Base-by-base conservation (phyloP, 148 eudicot species). In the Chenopodium album region DNA sequence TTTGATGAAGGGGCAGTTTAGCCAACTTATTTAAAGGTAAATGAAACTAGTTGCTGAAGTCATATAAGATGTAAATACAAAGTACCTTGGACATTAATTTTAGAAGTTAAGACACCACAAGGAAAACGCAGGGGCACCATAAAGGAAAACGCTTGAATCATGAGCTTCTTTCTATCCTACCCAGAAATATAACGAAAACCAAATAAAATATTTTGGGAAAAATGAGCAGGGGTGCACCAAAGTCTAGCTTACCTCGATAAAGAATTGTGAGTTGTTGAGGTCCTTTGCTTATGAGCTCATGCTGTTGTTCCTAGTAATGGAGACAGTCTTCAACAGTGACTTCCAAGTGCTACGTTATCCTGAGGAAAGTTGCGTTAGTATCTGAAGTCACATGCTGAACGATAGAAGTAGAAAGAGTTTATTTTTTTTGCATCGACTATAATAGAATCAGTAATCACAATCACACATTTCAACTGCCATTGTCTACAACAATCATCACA, bases 401-500 rank as follows among this genome's bases (percentile, higher is more conserved):
- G 71, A 67, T 67, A 28, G 17, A 67, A 67, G 17, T 29, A 26
- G n/a, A 20, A 23, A 48, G 19, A 9, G 48, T n/a, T n/a, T n/a
- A 4, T 11, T 1, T 23, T 26, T 22, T 13, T 72, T 20, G 26
- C 28, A 72, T 72, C 13, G 60, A 16, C 63, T 74, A 3, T 26
- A 17, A 54, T 13, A 31, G 32, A 32, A 62, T 70, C 28, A 50
- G 23, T 79, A 62, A 74, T 14, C 22, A 26, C 17, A 73, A 44
- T 72, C 44, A 80, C 16, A 60, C 69, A 29, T 59, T 59, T 69
- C 13, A 69, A 37, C 54, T 23, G 28, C 23, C 60, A 16, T 22
- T 23, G 44, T 82, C 47, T 52, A 22, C 22, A 63, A 62, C 67
- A 67, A n/a, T 32, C 65, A 75, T 68, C 84, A 56, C 19, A 17